phyloP scores from a whole-genome alignment of 225 moss, liverwort and hornwort genomes.

The Ulota crispa region DNA sequence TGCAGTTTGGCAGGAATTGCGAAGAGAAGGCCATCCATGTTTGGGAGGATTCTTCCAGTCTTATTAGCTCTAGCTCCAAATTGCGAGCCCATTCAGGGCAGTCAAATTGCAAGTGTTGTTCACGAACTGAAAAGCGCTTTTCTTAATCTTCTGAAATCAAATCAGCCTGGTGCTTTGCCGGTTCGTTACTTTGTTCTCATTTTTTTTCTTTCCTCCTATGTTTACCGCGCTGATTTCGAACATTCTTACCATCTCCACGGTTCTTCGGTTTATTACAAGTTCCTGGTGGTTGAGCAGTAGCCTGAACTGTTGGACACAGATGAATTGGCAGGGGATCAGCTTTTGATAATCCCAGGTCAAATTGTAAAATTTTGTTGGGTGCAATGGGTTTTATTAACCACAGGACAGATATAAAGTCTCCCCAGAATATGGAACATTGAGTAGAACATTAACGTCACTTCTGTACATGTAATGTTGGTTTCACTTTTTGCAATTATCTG shows the following conservation, averaged over 20 bases:
- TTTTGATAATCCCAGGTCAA: background rate
- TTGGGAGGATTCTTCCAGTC: conserved; percentile 97
- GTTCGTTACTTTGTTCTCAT: conserved; percentile 51
- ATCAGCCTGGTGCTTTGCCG: conserved; percentile 93
- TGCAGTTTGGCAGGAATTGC: conserved; percentile 97
- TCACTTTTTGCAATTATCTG: conserved; percentile 13
- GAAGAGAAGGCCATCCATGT: conserved; percentile 92
- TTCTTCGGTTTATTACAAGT: background rate
- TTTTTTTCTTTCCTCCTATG: background rate
- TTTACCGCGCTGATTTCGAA: conserved; percentile 4
- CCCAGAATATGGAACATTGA: conserved; percentile 6
- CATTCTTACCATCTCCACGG: conserved; percentile 4
- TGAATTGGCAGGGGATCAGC: conserved; percentile 15
- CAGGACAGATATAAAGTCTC: background rate
- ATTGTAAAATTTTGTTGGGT: conserved; percentile 5
- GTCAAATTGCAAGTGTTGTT: conserved; percentile 96
- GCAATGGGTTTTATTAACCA: background rate
- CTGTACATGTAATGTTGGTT: conserved; percentile 6
- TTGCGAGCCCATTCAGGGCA: conserved; percentile 96
- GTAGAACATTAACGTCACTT: conserved; percentile 23
- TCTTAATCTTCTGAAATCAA: conserved; percentile 90
- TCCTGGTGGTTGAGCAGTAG: conserved; percentile 4
- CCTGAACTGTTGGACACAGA: conserved; percentile 23
- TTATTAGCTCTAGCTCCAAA: conserved; percentile 90
- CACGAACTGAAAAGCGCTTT: conserved; percentile 93